Base-by-base conservation (phyloP, 768 basidiomycete species). In the Tylopilus subfusipes region DNA sequence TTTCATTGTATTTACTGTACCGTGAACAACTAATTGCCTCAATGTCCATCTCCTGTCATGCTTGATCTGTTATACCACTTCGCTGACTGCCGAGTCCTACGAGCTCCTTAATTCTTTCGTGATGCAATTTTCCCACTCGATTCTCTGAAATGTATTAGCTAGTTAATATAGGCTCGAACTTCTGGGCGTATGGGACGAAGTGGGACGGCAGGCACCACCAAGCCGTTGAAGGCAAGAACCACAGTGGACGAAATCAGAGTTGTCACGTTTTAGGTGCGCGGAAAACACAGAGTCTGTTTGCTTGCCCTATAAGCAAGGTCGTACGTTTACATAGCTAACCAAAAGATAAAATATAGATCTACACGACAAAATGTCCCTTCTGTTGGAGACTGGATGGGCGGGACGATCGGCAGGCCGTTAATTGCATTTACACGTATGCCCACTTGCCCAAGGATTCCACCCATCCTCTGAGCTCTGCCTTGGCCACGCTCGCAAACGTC, bases 391-490 rank as follows among this genome's bases (percentile, higher is more conserved):
- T 4, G 50, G 48, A 29, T 27, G 43, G 46, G 13, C 45, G 44
- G 30, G 34, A 53, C 19, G 47, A 49, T 51, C 34, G 24, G 33
- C 40, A 9, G 38, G 12, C 33, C n/a, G 29, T 45, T 2, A 38
- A 31, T 18, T 18, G 34, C 25, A 18, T 25, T 64, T 59, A 77
- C n/a, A 70, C 71, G 22, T 76, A 78, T 27, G 69, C 57, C 76
- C 76, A 77, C 21, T 63, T 58, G 19, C 78, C 76, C 43, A 70
- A 45, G 10, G 58, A 53, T 42, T 71, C 70, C 13, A 68, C 65
- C 78, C 77, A 79, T 14, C 44, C 54, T 1, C 61, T 48, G 11
- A 79, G 66, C 36, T 73, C 72, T 14, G 55, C 48, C 12, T 56
- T 53, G 3, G 65, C 24, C 54, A 63, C 68, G 21, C 43, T 60